Percentiles rank a stretch among this genome's conserved stretches.
Conservation (phyloP, 106 monocot species). For the Triglochin maritima region DNA sequence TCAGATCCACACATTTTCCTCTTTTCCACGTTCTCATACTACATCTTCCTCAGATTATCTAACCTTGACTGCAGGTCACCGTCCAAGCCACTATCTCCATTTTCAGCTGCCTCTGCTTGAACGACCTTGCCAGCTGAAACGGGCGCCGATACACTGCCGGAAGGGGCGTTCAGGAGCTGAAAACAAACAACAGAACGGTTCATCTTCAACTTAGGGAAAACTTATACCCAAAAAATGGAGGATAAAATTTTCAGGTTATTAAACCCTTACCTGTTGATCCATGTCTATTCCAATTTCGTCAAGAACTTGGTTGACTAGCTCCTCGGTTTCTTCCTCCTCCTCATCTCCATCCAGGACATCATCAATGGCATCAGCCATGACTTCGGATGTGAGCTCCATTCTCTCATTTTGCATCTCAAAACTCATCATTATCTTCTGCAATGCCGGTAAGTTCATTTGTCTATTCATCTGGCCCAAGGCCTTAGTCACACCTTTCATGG, state of each 20-base stretch:
- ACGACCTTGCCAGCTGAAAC: constrained; percentile 31
- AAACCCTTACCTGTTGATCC: constrained; percentile 41
- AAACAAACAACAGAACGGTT: not conserved
- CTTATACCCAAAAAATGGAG: too few species aligned
- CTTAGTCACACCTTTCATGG: constrained; percentile 97
- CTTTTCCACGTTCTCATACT: not conserved
- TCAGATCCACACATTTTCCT: too few species aligned
- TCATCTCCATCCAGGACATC: constrained; percentile 90
- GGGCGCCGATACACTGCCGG: constrained; percentile 40
- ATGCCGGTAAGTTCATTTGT: constrained; percentile 78
- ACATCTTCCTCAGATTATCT: constrained; percentile 79
- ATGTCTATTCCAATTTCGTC: constrained; percentile 95
- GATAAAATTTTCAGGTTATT: too few species aligned
- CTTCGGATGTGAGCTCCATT: constrained; percentile 81
- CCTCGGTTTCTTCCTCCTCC: constrained; percentile 89
- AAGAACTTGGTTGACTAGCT: constrained; percentile 85
- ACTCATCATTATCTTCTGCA: constrained; percentile 88
- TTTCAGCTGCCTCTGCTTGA: constrained; percentile 30
- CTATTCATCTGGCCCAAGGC: constrained; percentile 94
- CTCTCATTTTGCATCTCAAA: constrained; percentile 87
- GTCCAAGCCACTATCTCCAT: constrained; percentile 40
- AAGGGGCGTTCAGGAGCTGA: constrained; percentile 80
- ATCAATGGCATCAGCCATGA: constrained; percentile 87
- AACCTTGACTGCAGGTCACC: constrained; percentile 58
- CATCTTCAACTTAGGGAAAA: not conserved